Base-by-base conservation (phyloP, 2,329 filamentous ascomycete species). In the Phialocephala subalpina region DNA sequence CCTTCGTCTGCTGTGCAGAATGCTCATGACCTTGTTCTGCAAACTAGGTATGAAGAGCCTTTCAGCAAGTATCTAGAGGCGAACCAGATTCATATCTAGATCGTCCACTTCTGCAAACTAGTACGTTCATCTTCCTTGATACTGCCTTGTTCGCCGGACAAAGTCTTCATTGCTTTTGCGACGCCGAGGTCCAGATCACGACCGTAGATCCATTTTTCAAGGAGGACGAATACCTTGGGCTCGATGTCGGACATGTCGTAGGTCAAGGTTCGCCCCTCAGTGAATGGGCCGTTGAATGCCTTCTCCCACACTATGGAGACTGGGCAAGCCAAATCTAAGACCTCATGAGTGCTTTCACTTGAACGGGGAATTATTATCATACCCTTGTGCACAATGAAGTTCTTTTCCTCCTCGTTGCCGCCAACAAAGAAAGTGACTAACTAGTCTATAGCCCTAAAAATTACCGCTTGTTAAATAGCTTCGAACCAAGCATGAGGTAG, bases 251-350 rank as follows among this genome's bases (percentile, higher is more conserved):
- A 25, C 1, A 64, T 18, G 33, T 6, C 16, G 35, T 57, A 64
- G 14, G 57, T 56, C 40, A 53, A 42, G 20, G 47, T 60, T 18
- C 47, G 20, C 5, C 62, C 49, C 53, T 64, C 62, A 1, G 56
- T n/a, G 47, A 58, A 64, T 8, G 2, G 18, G 16, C 57, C 47
- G 16, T 60, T 60, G 47, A 64, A 60, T 20, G 62, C 62, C 20
- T 20, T 25, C 18, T 49, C 12, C 45, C 18, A 49, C 5, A 49
- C 45, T 2, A 18, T 7, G 4, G 45, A 49, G 20, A 20, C n/a
- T 22, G 12, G 45, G 12, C 45, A 49, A 16, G 45, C 45, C 3
- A 42, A n/a, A 42, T n/a, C 38, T 42, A 12, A 14, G 7, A 14
- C 7, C 7, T 7, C 7, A 14, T 38, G 35, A 38, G 35, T 38